Conservation (phyloP, 2,329 filamentous ascomycete species). For the Gremmenia infestans region DNA sequence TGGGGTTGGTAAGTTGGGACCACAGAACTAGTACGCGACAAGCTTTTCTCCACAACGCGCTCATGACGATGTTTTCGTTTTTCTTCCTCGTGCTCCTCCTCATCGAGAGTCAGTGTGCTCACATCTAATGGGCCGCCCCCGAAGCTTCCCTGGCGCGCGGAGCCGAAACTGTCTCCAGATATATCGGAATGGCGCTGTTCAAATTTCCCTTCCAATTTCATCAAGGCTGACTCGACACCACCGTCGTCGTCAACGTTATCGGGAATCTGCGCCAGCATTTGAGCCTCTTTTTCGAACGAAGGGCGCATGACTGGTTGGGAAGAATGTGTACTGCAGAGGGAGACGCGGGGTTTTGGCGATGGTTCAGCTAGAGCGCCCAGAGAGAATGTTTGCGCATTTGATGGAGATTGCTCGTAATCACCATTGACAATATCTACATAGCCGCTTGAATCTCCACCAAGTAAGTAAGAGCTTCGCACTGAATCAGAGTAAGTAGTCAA, state of each 20-base stretch:
- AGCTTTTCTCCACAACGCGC: slow-evolving; percentile 40
- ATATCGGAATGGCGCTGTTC: slow-evolving; percentile 44
- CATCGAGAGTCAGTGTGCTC: slow-evolving; percentile 18
- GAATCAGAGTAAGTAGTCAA: slow-evolving; percentile 58
- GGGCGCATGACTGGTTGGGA: slow-evolving; percentile 59
- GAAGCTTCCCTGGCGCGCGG: slow-evolving; percentile 24
- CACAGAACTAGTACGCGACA: slow-evolving; percentile 30
- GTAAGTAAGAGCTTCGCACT: slow-evolving; percentile 50
- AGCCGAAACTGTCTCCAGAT: slow-evolving; percentile 12
- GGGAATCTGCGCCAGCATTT: slow-evolving; percentile 80
- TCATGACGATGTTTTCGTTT: slow-evolving; percentile 43
- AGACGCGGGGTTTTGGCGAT: slow-evolving; percentile 42
- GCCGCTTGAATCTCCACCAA: slow-evolving; percentile 35
- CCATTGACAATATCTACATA: slow-evolving; percentile 43
- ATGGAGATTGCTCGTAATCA: slow-evolving; percentile 34
- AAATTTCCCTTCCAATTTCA: slow-evolving; percentile 88
- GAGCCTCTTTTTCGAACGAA: slow-evolving; percentile 85
- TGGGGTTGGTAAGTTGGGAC: slow-evolving; percentile 20
- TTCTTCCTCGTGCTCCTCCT: slow-evolving; percentile 32
- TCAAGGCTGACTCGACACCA: slow-evolving; percentile 84
- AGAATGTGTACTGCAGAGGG: slow-evolving; percentile 56
- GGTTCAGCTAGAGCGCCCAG: slow-evolving; percentile 53
- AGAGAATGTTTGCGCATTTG: slow-evolving; percentile 47
- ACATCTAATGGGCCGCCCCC: slow-evolving; percentile 21
- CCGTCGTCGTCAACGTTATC: slow-evolving; percentile 76